Evolutionary conservation across 164 flowering plant species (phyloP), one percentile per base, ranked within the genome.

Genomic region (Liquidambar formosana): DNA sequence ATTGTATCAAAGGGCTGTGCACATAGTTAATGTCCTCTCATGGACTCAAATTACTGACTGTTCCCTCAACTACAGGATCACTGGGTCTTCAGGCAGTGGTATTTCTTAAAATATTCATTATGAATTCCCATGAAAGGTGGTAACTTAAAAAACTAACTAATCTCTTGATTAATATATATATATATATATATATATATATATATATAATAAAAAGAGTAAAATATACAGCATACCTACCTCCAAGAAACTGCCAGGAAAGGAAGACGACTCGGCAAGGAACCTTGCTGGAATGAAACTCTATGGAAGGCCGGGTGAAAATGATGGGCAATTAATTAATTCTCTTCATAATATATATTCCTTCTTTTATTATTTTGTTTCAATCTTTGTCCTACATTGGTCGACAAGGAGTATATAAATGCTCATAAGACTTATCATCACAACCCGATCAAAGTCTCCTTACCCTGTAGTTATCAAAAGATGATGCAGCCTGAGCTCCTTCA

Each of bases 401-500:
- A 51, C 26, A 10, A n/a, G 22, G 52, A n/a, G 27, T 52, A 52
- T 64, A 65, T 73, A 64, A 23, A 59, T 64, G 23, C 46, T n/a
- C 53, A 58, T 47, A 63, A 56, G 43, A 47, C 19, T 57, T 11
- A n/a, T 52, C 45, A 22, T 38, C 59, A 12, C 23, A 27, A 21
- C 61, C 13, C 38, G 14, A 21, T 22, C 11, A 48, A 63, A 51
- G 13, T 49, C 21, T 51, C 10, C 57, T 19, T 22, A 12, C 18
- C 25, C 73, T 65, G 3, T 11, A 60, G 10, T 46, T 25, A 13
- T 18, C 60, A 47, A 51, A 73, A 69, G 71, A 81, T 75, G 81
- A 69, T 64, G 78, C 80, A 76, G n/a, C 43, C 74, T 45, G 76
- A 75, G 62, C 16, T 63, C 73, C 22, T 68, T 57, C 77, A 71